Conservation (phyloP, 768 basidiomycete species). For the Lactarius hengduanensis region DNA sequence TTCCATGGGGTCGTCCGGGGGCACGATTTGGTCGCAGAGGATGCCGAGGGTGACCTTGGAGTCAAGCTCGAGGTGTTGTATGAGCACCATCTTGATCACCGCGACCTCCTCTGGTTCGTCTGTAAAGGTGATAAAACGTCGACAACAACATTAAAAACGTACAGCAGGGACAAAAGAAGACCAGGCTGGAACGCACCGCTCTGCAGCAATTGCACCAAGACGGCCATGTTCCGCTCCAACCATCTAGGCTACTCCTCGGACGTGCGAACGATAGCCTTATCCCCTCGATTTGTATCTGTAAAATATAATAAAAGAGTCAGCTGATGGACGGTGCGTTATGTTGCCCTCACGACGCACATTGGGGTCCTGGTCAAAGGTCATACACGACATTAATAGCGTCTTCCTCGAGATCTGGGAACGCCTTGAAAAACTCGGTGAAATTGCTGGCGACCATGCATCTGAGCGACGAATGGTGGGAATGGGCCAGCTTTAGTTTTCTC, state of each 20-base stretch:
- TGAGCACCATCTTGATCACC: slow-evolving; percentile 58
- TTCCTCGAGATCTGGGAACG: slow-evolving; percentile 69
- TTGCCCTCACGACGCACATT: slow-evolving; percentile 39
- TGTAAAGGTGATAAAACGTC: neutral
- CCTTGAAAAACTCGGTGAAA: slow-evolving; percentile 57
- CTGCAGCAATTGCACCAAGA: slow-evolving; percentile 69
- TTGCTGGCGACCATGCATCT: slow-evolving; percentile 59
- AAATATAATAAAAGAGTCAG: neutral
- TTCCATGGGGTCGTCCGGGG: slow-evolving; percentile 49
- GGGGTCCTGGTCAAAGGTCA: slow-evolving; percentile 59
- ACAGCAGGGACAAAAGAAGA: too few species aligned
- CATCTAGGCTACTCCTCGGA: slow-evolving; percentile 51
- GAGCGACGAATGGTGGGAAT: slow-evolving; percentile 44
- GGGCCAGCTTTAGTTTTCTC: slow-evolving; percentile 55
- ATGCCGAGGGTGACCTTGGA: slow-evolving; percentile 61
- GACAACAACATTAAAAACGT: neutral
- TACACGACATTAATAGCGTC: slow-evolving; percentile 55
- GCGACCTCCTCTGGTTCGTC: slow-evolving; percentile 66
- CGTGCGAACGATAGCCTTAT: slow-evolving; percentile 55
- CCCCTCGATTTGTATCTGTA: slow-evolving; percentile 64
- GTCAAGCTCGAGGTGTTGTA: slow-evolving; percentile 64
- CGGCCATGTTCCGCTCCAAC: slow-evolving; percentile 72
- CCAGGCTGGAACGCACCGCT: slow-evolving; percentile 50
- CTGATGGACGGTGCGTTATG: neutral
- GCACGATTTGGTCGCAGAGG: slow-evolving; percentile 64